Evolutionary conservation across 345 rosid genomes (phyloP), one percentile per base, ranked within the genome.

Genomic region (Gossypium ekmanianum): DNA sequence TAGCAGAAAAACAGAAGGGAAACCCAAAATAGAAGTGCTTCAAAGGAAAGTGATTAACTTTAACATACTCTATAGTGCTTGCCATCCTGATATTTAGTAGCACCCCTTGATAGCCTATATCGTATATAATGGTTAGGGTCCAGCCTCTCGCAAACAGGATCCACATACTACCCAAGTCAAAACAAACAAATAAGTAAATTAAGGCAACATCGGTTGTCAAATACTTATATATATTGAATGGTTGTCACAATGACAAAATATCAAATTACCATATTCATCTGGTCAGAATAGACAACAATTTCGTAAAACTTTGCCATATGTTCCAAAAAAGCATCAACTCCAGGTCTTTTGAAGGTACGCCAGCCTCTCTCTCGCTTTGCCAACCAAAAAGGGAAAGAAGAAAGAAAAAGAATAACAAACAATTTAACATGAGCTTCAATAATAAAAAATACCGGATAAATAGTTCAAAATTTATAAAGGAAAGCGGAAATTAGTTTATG

Each of bases 311-410:
- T 88, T 2, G 79, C 87, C 78, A 96, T 89, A 75, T 96, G 99
- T 77, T 96, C 97, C 88, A 96, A 80, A 85, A 96, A 96, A 74
- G 89, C 91, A 81, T 93, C 97, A 50, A 93, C 94, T 77, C 97
- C 99, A 66, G 98, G 99, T 76, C 98, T 83, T 90, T 96, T 96
- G 86, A 91, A 96, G 22, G 99, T 96, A 55, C 97, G 83, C 99
- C 99, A 96, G 69, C 99, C 99, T 85, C 93, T 90, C n/a, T 93
- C 99, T 54, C 99, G 94, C 98, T 94, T 77, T 26, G 77, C 39
- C 48, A 56, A 68, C 69, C 72, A 73, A 81, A 39, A 66, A 74
- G 75, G 16, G 1, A 27, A 75, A 62, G n/a, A 41, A 18, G 29
- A 58, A 50, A 44, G 12, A 72, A 61, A 77, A 55, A 16, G 54